Evolutionary conservation across 768 basidiomycete genomes (phyloP).

Genomic region (Suillus americanus): DNA sequence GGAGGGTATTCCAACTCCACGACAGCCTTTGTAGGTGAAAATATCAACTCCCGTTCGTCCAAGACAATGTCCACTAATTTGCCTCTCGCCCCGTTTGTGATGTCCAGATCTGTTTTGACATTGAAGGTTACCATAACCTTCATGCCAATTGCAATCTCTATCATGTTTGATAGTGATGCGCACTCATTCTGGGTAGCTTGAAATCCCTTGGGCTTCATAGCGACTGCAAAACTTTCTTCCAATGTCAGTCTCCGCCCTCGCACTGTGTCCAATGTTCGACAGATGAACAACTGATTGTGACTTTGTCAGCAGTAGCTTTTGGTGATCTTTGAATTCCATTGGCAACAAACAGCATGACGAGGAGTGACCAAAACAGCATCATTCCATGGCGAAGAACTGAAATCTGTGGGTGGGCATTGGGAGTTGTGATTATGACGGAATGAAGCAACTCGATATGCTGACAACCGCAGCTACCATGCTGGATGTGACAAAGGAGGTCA

Average conservation of each 20-base stretch:
- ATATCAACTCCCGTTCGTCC: constrained; percentile 23
- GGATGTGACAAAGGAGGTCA: no score
- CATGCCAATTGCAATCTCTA: neutral
- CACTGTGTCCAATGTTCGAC: constrained; percentile 30
- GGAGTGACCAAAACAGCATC: neutral
- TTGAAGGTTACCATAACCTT: constrained; percentile 23
- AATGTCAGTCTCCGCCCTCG: constrained; percentile 6
- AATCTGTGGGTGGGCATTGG: neutral
- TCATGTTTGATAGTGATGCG: neutral
- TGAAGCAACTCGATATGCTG: neutral
- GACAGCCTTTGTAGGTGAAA: neutral
- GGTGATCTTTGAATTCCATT: constrained; percentile 34
- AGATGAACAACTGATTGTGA: constrained; percentile 25
- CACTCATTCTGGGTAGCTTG: neutral
- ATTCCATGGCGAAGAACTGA: neutral
- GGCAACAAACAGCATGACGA: constrained; percentile 4
- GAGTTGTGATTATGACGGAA: neutral
- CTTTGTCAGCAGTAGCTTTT: constrained; percentile 25
- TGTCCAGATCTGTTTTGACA: constrained; percentile 38
- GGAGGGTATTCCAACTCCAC: neutral
- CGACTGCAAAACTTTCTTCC: constrained; percentile 13
- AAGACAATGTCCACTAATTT: constrained; percentile 31
- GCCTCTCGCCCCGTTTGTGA: constrained; percentile 34
- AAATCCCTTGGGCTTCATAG: neutral
- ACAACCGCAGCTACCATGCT: no score